Base-by-base conservation (phyloP, 2,329 filamentous ascomycete genomes). In the Fusarium sp. region DNA sequence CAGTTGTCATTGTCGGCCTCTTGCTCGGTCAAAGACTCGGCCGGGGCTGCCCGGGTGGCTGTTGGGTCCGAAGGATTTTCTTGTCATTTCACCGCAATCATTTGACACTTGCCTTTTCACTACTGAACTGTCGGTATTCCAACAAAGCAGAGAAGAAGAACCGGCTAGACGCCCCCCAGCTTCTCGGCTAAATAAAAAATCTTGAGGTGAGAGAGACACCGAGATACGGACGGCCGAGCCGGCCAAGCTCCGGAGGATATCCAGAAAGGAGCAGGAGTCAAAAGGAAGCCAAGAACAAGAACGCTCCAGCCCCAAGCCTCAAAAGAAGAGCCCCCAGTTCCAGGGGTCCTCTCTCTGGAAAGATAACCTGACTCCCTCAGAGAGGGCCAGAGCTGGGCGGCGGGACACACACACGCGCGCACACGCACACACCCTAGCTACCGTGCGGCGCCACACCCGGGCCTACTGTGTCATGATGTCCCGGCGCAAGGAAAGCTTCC, bases 151-250 rank as follows among this genome's bases (percentile, higher is more conserved):
- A 12, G 9, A 27, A 12, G 9, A 35, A 42, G 31, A 44, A 49
- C 65, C 63, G 69, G 65, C 63, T 40, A 59, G 53, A 60, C 33
- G 33, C 65, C 62, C 67, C 35, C 70, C 73, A 57, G 57, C 55
- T 62, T 73, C 67, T 73, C 64, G 75, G 75, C 75, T 77, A 77
- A 77, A 77, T 77, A 65, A 46, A 76, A 76, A 66, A 56, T 57
- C 51, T 66, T 71, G 59, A 64, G 69, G 64, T 73, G 71, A 67
- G 71, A 53, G 46, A 53, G 46, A 31, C 27, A 65, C 75, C 75
- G 73, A 77, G 71, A 77, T 76, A 77, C 73, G 63, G 62, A 77
- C 69, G 75, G 70, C 75, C 73, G 75, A 74, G 61, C 71, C 67
- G 65, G 71, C 62, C 57, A 75, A 70, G 69, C 67, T 27, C 61